A percentile compares a stretch with the other conserved stretches of the same genome.
Conservation (phyloP, 352 stramenopile species). For the Pythium dissotocum region DNA sequence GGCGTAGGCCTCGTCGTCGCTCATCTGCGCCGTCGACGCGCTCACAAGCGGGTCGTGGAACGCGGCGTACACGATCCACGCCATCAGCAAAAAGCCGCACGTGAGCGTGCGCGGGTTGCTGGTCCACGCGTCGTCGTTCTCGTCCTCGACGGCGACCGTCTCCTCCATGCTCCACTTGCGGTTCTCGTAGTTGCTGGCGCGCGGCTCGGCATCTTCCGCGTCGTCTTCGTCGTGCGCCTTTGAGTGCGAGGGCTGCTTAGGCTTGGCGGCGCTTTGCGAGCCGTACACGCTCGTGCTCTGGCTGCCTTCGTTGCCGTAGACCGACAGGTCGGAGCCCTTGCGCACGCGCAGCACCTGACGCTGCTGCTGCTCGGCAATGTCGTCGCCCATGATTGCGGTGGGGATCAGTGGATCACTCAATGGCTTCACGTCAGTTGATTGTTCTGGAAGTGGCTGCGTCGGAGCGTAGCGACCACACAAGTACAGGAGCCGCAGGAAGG, state of each 20-base stretch:
- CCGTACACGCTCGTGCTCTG: conserved; percentile 14
- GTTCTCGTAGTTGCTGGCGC: conserved; percentile 68
- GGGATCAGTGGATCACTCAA: not conserved
- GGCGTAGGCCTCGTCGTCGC: conserved; percentile 22
- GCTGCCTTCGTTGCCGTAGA: conserved; percentile 49
- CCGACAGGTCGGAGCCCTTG: conserved; percentile 58
- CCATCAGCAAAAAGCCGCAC: conserved; percentile 75
- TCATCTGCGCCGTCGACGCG: conserved; percentile 21
- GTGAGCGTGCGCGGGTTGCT: conserved; percentile 84
- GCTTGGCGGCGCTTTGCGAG: conserved; percentile 2
- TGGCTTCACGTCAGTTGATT: not conserved
- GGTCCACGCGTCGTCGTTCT: conserved; percentile 78
- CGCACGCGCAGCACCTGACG: conserved; percentile 50
- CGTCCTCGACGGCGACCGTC: conserved; percentile 69
- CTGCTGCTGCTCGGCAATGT: conserved; percentile 41
- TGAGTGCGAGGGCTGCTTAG: conserved; percentile 3
- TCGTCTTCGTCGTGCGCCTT: conserved; percentile 9
- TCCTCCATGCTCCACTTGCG: conserved; percentile 87
- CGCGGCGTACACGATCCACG: conserved; percentile 85
- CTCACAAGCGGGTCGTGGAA: conserved; percentile 56
- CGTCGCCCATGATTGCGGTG: conserved; percentile 16
- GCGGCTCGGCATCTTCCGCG: conserved; percentile 10
- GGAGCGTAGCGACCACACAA: not conserved
- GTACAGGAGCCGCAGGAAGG: not conserved
- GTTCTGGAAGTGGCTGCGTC: not conserved